Conservation (phyloP, 2,329 filamentous ascomycete genomes). For the Immersiporthe knoxdaviesiana region DNA sequence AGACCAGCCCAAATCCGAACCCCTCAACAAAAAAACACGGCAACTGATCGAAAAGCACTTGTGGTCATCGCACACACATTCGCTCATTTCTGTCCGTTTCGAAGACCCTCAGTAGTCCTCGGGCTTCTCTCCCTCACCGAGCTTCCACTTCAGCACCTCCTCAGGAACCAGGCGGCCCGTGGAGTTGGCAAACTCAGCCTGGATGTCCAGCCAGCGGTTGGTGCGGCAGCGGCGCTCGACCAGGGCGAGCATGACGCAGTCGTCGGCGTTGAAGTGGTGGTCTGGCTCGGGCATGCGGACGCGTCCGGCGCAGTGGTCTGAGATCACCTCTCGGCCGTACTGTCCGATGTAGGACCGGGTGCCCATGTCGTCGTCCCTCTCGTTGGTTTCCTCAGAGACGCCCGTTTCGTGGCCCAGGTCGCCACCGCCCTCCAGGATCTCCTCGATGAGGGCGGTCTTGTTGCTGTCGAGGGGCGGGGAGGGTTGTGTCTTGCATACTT, state of each 20-base stretch:
- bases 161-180: conserved; percentile 47
- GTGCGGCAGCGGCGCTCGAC: conserved; percentile 40
- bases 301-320: conserved; percentile 7
- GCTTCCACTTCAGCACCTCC: conserved; percentile 42
- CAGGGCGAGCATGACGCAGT: conserved; percentile 40
- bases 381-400: conserved; percentile 31
- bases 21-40: neutral
- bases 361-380: conserved; percentile 18
- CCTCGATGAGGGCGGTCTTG: conserved; percentile 25
- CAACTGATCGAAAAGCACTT: neutral
- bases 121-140: conserved; percentile 38
- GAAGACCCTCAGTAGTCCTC: conserved; percentile 20
- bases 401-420: conserved; percentile 36
- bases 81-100: neutral
- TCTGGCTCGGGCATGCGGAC: conserved; percentile 23
- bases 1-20: neutral
- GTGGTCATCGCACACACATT: neutral
- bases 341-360: conserved; percentile 23
- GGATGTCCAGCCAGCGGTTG: conserved; percentile 46
- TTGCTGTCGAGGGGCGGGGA: conserved; percentile 18
- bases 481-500: neutral
- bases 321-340: conserved; percentile 14
- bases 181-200: conserved; percentile 48
- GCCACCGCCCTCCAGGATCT: conserved; percentile 32
- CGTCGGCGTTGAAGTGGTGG: conserved; percentile 25